phyloP scores from a whole-genome alignment of 257 asterid species.

The Solanum sparsipilum region DNA sequence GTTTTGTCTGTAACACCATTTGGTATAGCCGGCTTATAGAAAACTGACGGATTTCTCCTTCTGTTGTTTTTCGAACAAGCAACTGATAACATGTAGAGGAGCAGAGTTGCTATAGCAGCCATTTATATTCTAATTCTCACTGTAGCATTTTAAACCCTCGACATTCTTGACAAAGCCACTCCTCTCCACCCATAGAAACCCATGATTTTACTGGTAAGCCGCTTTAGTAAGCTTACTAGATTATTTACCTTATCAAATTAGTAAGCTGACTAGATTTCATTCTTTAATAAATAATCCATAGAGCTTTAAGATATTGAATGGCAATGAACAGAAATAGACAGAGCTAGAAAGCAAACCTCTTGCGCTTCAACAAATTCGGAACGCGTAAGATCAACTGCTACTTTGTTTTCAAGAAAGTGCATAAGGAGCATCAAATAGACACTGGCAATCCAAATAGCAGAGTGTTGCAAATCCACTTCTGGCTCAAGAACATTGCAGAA shows the following conservation, averaged over 20 bases:
- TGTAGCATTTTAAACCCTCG: not conserved
- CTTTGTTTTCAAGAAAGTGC: conserved; percentile 96
- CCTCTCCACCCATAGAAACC: not conserved
- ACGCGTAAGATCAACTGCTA: conserved; percentile 80
- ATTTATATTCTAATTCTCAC: not conserved
- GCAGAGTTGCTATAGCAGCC: not conserved
- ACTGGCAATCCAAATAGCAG: conserved; percentile 97
- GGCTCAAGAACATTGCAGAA: conserved; percentile 20
- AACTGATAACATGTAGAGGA: not conserved
- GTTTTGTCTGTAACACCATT: not conserved
- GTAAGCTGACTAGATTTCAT: not conserved
- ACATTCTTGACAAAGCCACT: not conserved
- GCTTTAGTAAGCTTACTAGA: not conserved
- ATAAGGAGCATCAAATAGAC: conserved; percentile 75
- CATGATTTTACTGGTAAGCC: not conserved
- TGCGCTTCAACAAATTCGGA: conserved; percentile 89
- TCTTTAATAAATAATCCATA: not conserved
- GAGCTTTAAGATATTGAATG: not conserved
- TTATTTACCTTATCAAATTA: not conserved
- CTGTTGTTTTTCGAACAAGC: not conserved
- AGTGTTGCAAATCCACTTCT: conserved; percentile 87
- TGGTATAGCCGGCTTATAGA: not conserved
- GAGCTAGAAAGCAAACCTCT: conserved; percentile 45
- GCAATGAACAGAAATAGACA: not conserved
- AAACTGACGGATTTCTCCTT: not conserved